phyloP scores from a whole-genome alignment of 139 green algal species.

The Coelastrella sp. region DNA sequence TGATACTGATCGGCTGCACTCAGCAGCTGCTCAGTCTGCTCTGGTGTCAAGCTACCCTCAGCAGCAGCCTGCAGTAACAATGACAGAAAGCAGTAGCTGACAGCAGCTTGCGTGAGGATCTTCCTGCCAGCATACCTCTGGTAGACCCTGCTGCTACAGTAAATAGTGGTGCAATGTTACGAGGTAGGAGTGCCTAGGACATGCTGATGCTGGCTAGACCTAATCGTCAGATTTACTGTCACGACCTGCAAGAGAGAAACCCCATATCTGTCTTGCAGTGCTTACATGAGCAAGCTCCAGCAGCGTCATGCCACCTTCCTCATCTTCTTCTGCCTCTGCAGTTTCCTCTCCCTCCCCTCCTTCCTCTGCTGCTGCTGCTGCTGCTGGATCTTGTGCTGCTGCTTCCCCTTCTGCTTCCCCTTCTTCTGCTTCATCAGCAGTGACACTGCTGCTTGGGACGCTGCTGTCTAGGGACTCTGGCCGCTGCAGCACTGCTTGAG shows the following conservation, averaged over 20 bases:
- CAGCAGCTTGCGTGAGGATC: too few relatives aligned
- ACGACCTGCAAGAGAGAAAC: background rate
- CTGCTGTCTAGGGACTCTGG: background rate
- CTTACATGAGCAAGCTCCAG: conserved; percentile 20
- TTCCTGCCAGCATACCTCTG: too few relatives aligned
- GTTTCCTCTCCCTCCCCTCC: background rate
- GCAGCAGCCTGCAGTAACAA: conserved; percentile 12
- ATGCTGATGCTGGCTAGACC: background rate
- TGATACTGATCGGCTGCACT: background rate
- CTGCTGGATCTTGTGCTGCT: background rate
- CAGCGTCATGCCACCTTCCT: conserved; percentile 6
- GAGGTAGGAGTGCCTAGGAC: background rate
- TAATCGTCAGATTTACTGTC: background rate
- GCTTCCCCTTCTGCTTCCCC: background rate
- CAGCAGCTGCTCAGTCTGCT: conserved; percentile 31
- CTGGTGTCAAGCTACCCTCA: conserved; percentile 6
- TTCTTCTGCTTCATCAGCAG: background rate
- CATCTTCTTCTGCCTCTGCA: background rate
- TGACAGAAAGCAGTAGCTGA: too few relatives aligned
- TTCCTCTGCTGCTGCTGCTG: conserved; percentile 13
- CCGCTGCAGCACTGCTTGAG: background rate
- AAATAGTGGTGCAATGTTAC: too few relatives aligned
- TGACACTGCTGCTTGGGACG: background rate
- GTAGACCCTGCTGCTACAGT: too few relatives aligned
- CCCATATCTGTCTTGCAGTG: background rate